Evolutionary conservation across 2,329 filamentous ascomycete species (phyloP), one percentile per base, ranked within the genome.

Genomic region (Macrophomina tecta): DNA sequence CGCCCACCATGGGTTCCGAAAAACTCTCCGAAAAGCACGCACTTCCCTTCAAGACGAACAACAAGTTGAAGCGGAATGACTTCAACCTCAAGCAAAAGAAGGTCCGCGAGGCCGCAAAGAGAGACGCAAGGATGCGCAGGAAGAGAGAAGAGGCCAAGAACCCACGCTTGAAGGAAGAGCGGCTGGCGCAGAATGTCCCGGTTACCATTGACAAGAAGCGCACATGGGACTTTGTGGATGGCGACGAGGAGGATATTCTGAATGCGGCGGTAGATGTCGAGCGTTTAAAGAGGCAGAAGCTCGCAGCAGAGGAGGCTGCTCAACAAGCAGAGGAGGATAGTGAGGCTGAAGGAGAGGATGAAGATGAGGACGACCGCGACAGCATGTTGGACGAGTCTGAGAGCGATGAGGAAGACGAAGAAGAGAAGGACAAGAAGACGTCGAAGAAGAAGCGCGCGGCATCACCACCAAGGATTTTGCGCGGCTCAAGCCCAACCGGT

Each of bases 101-200:
- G 76, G 83, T 86, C 52, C 87, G 87, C 70, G 91, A 93, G 76
- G 90, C 89, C 75, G 83, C 89, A 55, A 91, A 90, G 73, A 89
- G 92, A 73, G 91, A 93, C 73, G 86, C 89, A 73, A 89, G 94
- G 69, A 90, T 93, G 76, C 87, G 87, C 58, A 86, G 92, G 68
- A 93, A 92, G 81, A 92, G 91, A 80, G 91, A 94, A 75, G 95
- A 99, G 80, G 87, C 90, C 70, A 91, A 90, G 78, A 88, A 97
- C 74, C 94, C 94, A 1, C 86, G 88, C 68, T 80, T 97, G 68
- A 88, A 89, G 71, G 88, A 87, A 69, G 87, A 90, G 70, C 87
- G 95, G 72, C 83, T 94, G 68, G 89, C 88, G 68, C 88, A 86
- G 71, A 97, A 97, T 81, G 86, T 93, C 51, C 91, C 95, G 0